These are phyloP conservation scores for Phytopythium boreale DNA, from an alignment of 352 stramenopile species.

Conservation along the genomic window DNA sequence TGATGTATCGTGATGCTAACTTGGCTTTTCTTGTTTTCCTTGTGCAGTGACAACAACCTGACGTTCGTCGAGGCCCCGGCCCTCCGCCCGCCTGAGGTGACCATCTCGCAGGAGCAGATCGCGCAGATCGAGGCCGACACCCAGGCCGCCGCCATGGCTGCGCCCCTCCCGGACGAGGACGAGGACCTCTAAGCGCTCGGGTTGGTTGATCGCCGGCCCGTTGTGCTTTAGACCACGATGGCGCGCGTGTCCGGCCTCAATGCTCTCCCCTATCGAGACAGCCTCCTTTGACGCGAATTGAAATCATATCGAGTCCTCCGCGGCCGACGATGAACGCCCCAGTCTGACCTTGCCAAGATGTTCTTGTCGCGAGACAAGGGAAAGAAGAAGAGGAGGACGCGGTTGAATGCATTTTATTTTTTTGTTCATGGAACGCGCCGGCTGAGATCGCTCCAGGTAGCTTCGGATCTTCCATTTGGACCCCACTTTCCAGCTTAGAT, in stretches of 20 bases:
- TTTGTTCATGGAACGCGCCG: slow-evolving; percentile 10
- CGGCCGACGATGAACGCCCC: slow-evolving; percentile 5
- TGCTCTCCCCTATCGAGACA: slow-evolving; percentile 2
- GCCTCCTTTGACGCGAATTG: slow-evolving; percentile 18
- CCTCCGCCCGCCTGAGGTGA: slow-evolving; percentile 95
- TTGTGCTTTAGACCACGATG: slow-evolving; percentile 7
- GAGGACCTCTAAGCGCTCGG: slow-evolving; percentile 92
- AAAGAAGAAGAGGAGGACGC: slow-evolving; percentile 25
- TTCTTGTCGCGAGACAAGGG: slow-evolving; percentile 11
- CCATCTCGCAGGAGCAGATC: slow-evolving; percentile 93
- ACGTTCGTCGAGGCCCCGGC: slow-evolving; percentile 98
- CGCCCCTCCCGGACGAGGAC: slow-evolving; percentile 97
- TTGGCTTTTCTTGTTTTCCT: slow-evolving; percentile 8
- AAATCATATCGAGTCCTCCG: slow-evolving; percentile 16
- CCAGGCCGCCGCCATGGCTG: slow-evolving; percentile 82
- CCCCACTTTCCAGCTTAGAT: neutral
- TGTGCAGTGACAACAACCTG: slow-evolving; percentile 93
- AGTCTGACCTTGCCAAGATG: neutral
- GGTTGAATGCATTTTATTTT: slow-evolving; percentile 50
- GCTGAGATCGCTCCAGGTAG: neutral
- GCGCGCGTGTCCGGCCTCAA: neutral
- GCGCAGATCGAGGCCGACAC: slow-evolving; percentile 92
- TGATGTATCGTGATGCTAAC: slow-evolving; percentile 11
- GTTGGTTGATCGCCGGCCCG: neutral
- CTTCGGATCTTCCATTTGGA: neutral